A percentile compares a stretch with the other conserved stretches of the same genome.
These are phyloP conservation scores for Selaginella moellendorffii DNA, from an alignment of 75 land plant species.

Conservation along the genomic window DNA sequence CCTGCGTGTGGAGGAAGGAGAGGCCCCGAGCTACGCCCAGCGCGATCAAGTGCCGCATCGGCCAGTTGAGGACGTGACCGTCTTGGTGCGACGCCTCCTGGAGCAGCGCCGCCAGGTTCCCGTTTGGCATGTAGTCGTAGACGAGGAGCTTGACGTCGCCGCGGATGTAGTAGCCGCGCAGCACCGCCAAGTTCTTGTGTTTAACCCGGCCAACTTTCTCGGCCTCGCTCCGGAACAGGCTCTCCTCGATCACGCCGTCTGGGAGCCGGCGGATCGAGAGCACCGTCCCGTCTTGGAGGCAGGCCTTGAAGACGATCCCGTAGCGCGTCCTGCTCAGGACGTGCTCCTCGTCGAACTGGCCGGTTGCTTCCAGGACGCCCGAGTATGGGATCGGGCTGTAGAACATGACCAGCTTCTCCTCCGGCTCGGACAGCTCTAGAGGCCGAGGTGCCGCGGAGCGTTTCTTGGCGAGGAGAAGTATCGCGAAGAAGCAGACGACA, in stretches of 20 bases:
- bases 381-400: slow-evolving; percentile 51
- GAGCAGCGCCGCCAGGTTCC: slow-evolving; percentile 74
- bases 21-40: slow-evolving; percentile 88
- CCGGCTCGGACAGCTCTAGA: slow-evolving; percentile 26
- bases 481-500: slow-evolving; percentile 32
- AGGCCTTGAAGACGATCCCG: slow-evolving; percentile 84
- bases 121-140: slow-evolving; percentile 99
- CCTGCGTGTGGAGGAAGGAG: slow-evolving; percentile 60
- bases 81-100: slow-evolving; percentile 95
- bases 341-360: slow-evolving; percentile 92
- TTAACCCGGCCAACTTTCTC: slow-evolving; percentile 70
- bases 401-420: slow-evolving; percentile 45
- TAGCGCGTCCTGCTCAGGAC: slow-evolving; percentile 63
- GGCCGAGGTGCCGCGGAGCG: slow-evolving; percentile 30
- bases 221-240: slow-evolving; percentile 60
- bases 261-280: slow-evolving; percentile 63
- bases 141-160: slow-evolving; percentile 71
- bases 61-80: no score
- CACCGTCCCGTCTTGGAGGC: slow-evolving; percentile 73
- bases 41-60: no score
- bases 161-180: slow-evolving; percentile 71
- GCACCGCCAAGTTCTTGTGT: slow-evolving; percentile 78
- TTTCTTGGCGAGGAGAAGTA: slow-evolving; percentile 21
- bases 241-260: slow-evolving; percentile 41
- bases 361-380: slow-evolving; percentile 66